Conservation (phyloP, 345 rosid genomes). For the Dimocarpus longan region DNA sequence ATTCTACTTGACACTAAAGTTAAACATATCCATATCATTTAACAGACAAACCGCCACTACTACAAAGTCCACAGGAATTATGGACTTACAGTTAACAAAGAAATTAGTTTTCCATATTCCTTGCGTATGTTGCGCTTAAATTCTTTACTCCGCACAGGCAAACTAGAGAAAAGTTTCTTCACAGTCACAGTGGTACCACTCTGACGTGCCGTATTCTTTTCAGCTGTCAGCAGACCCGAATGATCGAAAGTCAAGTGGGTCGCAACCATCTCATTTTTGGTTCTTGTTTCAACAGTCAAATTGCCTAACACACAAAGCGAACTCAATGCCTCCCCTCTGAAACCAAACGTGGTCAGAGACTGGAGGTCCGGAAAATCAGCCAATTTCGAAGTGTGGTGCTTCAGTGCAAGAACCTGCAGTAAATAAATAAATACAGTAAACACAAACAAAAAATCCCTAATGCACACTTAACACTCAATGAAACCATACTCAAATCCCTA, state of each 20-base stretch:
- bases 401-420: conserved; percentile 75
- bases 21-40: background rate
- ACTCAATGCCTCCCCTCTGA: conserved; percentile 96
- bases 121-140: conserved; percentile 90
- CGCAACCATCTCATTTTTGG: conserved; percentile 69
- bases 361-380: conserved; percentile 80
- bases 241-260: conserved; percentile 83
- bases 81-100: conserved; percentile 75
- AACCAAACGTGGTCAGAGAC: conserved; percentile 79
- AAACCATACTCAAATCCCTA: background rate
- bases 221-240: conserved; percentile 64
- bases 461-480: background rate
- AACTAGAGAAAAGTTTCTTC: conserved; percentile 78
- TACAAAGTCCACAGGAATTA: background rate
- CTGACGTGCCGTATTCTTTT: conserved; percentile 82
- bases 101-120: conserved; percentile 87
- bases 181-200: conserved; percentile 90
- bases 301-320: conserved; percentile 85
- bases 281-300: conserved; percentile 82
- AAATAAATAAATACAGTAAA: background rate
- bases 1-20: background rate
- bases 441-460: background rate
- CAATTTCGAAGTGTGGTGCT: conserved; percentile 95
- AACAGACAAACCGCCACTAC: background rate
- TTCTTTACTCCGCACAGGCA: conserved; percentile 95